Percentiles rank a stretch among this genome's conserved stretches.
These are phyloP conservation scores for Ormosia emarginata DNA, from an alignment of 306 rosid genomes.

Conservation along the genomic window DNA sequence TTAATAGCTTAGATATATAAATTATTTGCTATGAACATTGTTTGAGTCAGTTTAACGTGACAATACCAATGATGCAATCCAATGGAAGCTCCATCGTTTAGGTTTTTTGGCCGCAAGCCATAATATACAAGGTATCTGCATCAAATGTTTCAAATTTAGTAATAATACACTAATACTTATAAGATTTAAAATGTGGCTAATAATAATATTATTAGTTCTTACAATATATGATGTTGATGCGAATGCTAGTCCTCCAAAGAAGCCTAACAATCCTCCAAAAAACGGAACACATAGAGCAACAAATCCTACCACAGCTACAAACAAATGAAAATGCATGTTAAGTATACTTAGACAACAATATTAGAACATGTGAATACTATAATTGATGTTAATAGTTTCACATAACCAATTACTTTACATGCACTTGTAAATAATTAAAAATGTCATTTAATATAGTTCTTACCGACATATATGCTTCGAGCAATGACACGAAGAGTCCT, in stretches of 20 bases:
- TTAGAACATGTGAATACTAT: background rate
- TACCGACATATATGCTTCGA: conserved; percentile 52
- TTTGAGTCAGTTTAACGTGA: background rate
- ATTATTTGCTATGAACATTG: background rate
- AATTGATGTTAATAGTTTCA: background rate
- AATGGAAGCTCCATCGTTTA: conserved; percentile 39
- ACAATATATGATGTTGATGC: conserved; percentile 67
- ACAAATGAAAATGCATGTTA: background rate
- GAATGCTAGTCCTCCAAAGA: conserved; percentile 74
- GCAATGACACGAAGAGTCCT: conserved; percentile 26
- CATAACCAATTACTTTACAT: background rate
- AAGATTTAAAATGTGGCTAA: background rate
- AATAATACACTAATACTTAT: background rate
- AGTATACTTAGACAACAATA: background rate
- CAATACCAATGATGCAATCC: conserved; percentile 46
- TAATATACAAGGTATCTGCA: conserved; percentile 58
- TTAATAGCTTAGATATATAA: background rate
- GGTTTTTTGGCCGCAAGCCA: conserved; percentile 47
- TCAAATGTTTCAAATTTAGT: background rate
- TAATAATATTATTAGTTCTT: background rate
- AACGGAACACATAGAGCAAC: conserved; percentile 62
- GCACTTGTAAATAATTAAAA: background rate
- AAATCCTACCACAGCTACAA: conserved; percentile 39
- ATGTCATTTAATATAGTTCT: background rate
- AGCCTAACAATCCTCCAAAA: conserved; percentile 70